phyloP scores from a whole-genome alignment of 78 protist species.

The Kipferlia bialata region DNA sequence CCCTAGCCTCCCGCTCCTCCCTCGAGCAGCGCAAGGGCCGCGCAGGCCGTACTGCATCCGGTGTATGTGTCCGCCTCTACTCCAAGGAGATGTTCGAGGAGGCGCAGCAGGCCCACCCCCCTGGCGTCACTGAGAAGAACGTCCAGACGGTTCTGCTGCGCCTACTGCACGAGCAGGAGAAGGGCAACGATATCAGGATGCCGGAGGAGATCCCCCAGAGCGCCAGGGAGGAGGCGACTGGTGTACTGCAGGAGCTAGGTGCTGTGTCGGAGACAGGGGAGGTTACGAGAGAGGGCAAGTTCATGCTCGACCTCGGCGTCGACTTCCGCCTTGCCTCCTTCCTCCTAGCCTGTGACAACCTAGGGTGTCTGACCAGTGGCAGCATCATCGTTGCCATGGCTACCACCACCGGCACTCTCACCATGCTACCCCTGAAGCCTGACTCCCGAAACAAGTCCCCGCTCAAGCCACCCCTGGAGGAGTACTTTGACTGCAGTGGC shows the following conservation, averaged over 20 bases:
- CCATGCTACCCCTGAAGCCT: not conserved
- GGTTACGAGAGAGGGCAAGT: not conserved
- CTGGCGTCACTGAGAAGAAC: not conserved
- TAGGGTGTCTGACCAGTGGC: not conserved
- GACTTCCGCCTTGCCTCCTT: not conserved
- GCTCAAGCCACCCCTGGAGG: too few relatives aligned
- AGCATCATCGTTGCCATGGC: not conserved
- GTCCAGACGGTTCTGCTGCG: not conserved
- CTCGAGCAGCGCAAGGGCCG: constrained; percentile 4
- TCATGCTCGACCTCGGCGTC: not conserved
- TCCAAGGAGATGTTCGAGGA: not conserved
- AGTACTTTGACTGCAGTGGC: not conserved
- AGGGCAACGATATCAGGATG: not conserved
- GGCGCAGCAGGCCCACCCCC: not conserved
- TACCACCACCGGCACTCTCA: not conserved
- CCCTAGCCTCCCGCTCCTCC: not conserved
- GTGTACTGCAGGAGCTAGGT: not conserved
- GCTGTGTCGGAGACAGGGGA: not conserved
- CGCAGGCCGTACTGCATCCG: constrained; percentile 11
- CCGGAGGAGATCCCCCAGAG: not conserved
- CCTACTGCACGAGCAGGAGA: not conserved
- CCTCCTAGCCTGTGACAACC: not conserved
- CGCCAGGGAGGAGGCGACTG: not conserved
- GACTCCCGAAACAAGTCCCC: too few relatives aligned
- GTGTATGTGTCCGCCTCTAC: constrained; percentile 3